A percentile compares a stretch with the other conserved stretches of the same genome.
These are phyloP conservation scores for Fistulifera pelliculosa DNA, from an alignment of 108 stramenopile species.

Conservation along the genomic window DNA sequence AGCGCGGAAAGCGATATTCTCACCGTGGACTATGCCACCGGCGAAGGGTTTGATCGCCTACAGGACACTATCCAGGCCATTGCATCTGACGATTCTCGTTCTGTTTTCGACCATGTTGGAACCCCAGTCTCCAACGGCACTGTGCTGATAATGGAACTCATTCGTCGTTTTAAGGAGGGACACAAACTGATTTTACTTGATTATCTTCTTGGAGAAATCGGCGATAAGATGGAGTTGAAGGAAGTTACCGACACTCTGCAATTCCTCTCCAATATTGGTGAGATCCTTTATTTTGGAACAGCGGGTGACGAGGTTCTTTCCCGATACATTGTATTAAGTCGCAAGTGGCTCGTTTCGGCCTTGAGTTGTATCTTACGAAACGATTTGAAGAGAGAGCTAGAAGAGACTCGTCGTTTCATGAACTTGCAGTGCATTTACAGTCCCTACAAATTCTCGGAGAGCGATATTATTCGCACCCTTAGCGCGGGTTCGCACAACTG, in stretches of 20 bases:
- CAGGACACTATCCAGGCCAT: conserved; percentile 33
- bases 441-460: conserved; percentile 34
- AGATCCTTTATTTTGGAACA: conserved; percentile 38
- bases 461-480: conserved; percentile 27
- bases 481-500: conserved; percentile 23
- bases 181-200: conserved; percentile 41
- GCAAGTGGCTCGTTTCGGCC: conserved; percentile 70
- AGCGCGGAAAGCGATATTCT: conserved; percentile 19
- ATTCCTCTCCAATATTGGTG: conserved; percentile 37
- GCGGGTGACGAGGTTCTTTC: conserved; percentile 28
- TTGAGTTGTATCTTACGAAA: conserved; percentile 58
- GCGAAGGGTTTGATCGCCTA: conserved; percentile 27
- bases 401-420: conserved; percentile 32
- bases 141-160: conserved; percentile 22
- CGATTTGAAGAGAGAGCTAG: conserved; percentile 39
- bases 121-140: conserved; percentile 26
- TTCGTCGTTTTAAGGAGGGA: conserved; percentile 28
- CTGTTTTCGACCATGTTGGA: conserved; percentile 40
- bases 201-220: conserved; percentile 30
- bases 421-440: conserved; percentile 32
- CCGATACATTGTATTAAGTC: conserved; percentile 54
- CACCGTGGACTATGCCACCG: conserved; percentile 20
- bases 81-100: conserved; percentile 24
- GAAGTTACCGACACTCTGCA: conserved; percentile 26
- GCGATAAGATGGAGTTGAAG: conserved; percentile 8